A percentile compares a stretch with the other conserved stretches of the same genome.
phyloP scores from a whole-genome alignment of 2,329 filamentous ascomycete genomes.

The Microdochium bolleyi region DNA sequence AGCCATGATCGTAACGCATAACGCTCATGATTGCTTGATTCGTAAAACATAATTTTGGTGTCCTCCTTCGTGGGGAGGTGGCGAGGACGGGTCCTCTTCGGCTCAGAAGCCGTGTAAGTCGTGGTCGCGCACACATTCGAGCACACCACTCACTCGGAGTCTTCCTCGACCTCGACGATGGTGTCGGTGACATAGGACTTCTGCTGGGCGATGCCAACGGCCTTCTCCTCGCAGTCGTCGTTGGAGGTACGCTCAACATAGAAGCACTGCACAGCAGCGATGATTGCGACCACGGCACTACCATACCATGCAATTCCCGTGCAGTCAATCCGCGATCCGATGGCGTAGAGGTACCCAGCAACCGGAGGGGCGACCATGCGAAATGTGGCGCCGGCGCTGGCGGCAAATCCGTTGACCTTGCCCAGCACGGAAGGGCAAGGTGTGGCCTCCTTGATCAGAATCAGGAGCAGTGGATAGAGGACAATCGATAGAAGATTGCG shows the following conservation, averaged over 20 bases:
- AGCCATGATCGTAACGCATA: neutral
- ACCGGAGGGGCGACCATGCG: conserved; percentile 60
- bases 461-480: conserved; percentile 58
- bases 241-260: conserved; percentile 29
- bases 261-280: conserved; percentile 55
- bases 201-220: conserved; percentile 3
- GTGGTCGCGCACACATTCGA: neutral
- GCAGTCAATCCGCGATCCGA: conserved; percentile 50
- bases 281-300: conserved; percentile 45
- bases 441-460: conserved; percentile 60
- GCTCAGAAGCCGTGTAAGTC: neutral
- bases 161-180: conserved; percentile 7
- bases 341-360: conserved; percentile 53
- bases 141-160: neutral
- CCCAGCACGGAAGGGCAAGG: conserved; percentile 48
- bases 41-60: neutral
- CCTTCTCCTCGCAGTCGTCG: conserved; percentile 6
- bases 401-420: conserved; percentile 58
- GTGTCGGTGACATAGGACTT: conserved; percentile 1
- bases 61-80: neutral
- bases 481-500: conserved; percentile 56
- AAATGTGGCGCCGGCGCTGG: conserved; percentile 57
- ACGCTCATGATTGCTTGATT: neutral
- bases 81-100: neutral
- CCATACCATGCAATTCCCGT: conserved; percentile 58